Evolutionary conservation across 495 filamentous ascomycete species (phyloP).

Genomic region (Penicillium atrosanguineum): DNA sequence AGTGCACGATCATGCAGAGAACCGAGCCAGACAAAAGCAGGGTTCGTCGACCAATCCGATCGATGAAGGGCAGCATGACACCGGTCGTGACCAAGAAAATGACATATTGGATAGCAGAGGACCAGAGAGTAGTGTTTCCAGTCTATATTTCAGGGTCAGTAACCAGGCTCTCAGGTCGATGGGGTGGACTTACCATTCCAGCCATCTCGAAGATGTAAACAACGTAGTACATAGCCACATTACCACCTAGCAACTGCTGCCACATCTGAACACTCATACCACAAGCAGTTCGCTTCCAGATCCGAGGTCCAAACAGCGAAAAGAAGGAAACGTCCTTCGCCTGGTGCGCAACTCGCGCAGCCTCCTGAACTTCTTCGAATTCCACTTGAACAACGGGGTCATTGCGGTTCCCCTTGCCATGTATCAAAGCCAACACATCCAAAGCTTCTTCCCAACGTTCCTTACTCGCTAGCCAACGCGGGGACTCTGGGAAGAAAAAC

Average conservation of each 20-base stretch:
- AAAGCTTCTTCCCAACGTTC: conserved; percentile 68
- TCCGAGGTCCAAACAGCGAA: conserved; percentile 55
- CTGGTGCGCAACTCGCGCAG: conserved; percentile 49
- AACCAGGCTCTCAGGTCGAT: neutral
- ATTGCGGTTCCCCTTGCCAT: conserved; percentile 59
- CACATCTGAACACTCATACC: conserved; percentile 65
- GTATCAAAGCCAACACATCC: conserved; percentile 64
- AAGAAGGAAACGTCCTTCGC: conserved; percentile 57
- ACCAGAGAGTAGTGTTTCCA: conserved; percentile 65
- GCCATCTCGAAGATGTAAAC: conserved; percentile 72
- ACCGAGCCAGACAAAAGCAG: conserved; percentile 69
- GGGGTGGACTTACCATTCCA: conserved; percentile 31
- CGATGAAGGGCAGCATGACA: conserved; percentile 68
- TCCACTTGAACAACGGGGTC: conserved; percentile 70
- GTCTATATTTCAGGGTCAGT: conserved; percentile 25
- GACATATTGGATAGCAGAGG: conserved; percentile 71
- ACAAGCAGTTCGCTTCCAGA: conserved; percentile 71
- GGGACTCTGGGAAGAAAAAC: conserved; percentile 69
- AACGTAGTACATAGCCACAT: conserved; percentile 69
- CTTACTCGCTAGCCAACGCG: conserved; percentile 69
- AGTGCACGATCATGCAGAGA: conserved; percentile 63
- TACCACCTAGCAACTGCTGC: conserved; percentile 69
- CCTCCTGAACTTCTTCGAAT: conserved; percentile 69
- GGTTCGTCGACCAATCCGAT: conserved; percentile 68
- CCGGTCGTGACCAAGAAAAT: conserved; percentile 71